Evolutionary conservation across 1,139 yeast species (phyloP).

Genomic region (Zygosaccharomyces pseudobailii): DNA sequence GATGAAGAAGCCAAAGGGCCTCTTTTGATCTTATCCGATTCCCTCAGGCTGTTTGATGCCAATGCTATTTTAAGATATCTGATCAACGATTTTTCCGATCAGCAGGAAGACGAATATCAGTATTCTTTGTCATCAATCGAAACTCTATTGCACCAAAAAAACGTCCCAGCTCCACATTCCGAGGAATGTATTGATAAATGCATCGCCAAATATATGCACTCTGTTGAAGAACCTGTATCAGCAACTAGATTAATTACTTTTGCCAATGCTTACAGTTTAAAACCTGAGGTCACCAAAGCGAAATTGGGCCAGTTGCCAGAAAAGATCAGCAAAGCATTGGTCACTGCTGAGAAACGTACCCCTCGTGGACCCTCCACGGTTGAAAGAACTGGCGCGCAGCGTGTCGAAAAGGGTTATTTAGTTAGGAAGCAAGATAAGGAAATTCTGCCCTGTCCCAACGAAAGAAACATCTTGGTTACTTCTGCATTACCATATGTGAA

Average conservation of each 20-base stretch:
- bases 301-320: conserved; percentile 35
- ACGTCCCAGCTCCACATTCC: conserved; percentile 19
- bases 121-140: conserved; percentile 36
- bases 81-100: conserved; percentile 42
- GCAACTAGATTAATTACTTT: conserved; percentile 36
- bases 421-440: conserved; percentile 35
- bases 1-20: conserved; percentile 37
- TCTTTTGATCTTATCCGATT: conserved; percentile 36
- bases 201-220: conserved; percentile 30
- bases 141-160: conserved; percentile 21
- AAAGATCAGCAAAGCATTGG: conserved; percentile 41
- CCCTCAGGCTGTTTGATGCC: conserved; percentile 61
- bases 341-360: conserved; percentile 31
- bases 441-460: conserved; percentile 59
- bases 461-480: conserved; percentile 80
- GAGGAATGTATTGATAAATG: conserved; percentile 34
- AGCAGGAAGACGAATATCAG: conserved; percentile 37
- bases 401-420: conserved; percentile 41
- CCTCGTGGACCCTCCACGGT: conserved; percentile 38
- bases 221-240: conserved; percentile 24
- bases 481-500: conserved; percentile 97
- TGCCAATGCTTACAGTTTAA: conserved; percentile 36
- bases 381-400: conserved; percentile 53
- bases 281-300: conserved; percentile 29
- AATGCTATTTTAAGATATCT: conserved; percentile 78